Conservation (phyloP, 2,329 filamentous ascomycete species). For the Fusarium sororula region DNA sequence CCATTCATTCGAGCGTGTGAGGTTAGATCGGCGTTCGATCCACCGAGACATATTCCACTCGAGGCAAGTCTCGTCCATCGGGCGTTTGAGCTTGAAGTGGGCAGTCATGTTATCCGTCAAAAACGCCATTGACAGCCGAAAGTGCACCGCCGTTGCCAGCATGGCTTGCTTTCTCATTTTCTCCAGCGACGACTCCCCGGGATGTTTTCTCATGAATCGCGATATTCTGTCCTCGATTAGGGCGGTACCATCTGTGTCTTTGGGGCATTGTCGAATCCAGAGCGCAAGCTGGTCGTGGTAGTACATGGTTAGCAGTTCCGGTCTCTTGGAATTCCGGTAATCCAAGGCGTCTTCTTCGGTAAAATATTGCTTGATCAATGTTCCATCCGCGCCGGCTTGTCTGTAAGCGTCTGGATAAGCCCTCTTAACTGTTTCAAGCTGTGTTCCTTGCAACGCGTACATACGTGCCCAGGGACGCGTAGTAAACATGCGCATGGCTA, state of each 20-base stretch:
- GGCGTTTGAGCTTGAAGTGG: not conserved
- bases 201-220: too few relatives aligned
- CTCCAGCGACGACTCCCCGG: rapidly evolving
- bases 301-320: not conserved
- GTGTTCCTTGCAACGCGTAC: not conserved
- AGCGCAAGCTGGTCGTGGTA: not conserved
- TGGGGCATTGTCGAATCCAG: not conserved
- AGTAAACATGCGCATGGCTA: not conserved
- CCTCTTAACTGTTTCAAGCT: not conserved
- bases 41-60: not conserved
- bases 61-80: not conserved
- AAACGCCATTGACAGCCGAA: not conserved
- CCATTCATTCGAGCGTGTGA: not conserved
- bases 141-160: not conserved
- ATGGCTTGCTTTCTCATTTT: rapidly evolving
- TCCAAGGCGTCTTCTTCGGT: not conserved
- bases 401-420: not conserved
- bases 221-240: not conserved
- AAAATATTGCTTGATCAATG: not conserved
- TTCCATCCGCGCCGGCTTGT: not conserved
- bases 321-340: rapidly evolving
- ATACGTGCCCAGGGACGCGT: not conserved
- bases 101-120: not conserved
- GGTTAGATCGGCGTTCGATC: not conserved
- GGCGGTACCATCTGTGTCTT: not conserved